Base-by-base conservation (phyloP, 2,329 filamentous ascomycete genomes). In the Leptodontidium sp. region DNA sequence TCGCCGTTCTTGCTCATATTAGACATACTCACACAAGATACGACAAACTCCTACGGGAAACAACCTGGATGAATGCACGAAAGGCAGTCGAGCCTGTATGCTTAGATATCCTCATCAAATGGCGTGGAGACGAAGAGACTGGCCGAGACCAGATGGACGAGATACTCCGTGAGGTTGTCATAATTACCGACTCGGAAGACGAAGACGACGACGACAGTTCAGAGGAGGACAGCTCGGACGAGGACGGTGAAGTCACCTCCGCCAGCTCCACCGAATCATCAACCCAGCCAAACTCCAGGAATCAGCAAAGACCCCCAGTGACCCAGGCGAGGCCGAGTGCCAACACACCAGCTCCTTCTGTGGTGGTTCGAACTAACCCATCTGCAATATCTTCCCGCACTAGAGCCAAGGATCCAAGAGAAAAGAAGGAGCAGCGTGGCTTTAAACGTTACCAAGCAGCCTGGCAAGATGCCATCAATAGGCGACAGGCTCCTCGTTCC, bases 91-190 rank as follows among this genome's bases (percentile, higher is more conserved):
- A 90, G 73, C 79, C 83, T 40, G 80, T 88, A 15, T 91, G 89
- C 71, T 81, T 91, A 57, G 88, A 90, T 72, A 82, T 88, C 64
- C 85, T 91, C 78, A 86, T 90, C 82, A 90, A 90, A 85, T 91
- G 89, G 89, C 88, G 89, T 81, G 89, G 89, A 66, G 89, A 91
- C 73, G 89, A 91, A 77, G 89, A 91, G 77, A 90, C 86, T 21
- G 89, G 89, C 32, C 86, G 88, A 61, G 88, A 91, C 74, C 87
- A 90, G 77, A 83, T 91, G 17, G 88, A 91, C 68, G 88, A 91
- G 76, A 90, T 91, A 67, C 81, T 91, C 43, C 84, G 87, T 62
- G 89, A 91, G 78, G 87, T 91, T 12, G 87, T 91, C 64, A 85
- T 90, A 74, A 89, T 91, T 55, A 76, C 76, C n/a, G 78, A 79